Evolutionary conservation across 768 basidiomycete genomes (phyloP).

Genomic region (Neoboletus brunneissimus): DNA sequence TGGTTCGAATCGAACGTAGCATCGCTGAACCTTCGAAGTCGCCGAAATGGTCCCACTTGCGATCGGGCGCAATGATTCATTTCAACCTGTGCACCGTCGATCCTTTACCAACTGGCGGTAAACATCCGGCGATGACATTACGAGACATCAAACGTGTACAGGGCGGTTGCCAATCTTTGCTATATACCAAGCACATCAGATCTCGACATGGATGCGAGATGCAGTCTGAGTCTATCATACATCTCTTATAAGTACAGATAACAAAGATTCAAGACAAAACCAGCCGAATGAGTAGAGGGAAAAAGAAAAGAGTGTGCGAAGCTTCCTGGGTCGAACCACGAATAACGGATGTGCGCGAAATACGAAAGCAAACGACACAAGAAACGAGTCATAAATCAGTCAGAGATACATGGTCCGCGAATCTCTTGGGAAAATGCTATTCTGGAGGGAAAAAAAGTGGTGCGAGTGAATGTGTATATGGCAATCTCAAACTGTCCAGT

Average conservation of each 20-base stretch:
- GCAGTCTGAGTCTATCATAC: constrained; percentile 22
- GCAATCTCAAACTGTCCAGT: constrained; percentile 14
- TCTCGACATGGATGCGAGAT: constrained; percentile 7
- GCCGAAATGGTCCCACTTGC: constrained; percentile 24
- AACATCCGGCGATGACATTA: neutral
- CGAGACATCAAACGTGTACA: neutral
- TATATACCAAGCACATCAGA: constrained; percentile 1
- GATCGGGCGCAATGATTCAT: constrained; percentile 26
- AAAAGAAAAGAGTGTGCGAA: neutral
- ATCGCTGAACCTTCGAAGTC: constrained; percentile 48
- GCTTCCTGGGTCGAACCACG: constrained; percentile 5
- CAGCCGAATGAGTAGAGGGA: neutral
- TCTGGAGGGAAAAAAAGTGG: neutral
- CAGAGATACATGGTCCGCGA: constrained; percentile 29
- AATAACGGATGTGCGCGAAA: constrained; percentile 16
- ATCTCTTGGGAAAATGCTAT: constrained; percentile 10
- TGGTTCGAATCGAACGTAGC: constrained; percentile 1
- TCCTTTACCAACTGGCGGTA: constrained; percentile 19
- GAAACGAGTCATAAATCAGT: constrained; percentile 32
- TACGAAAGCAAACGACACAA: constrained; percentile 26
- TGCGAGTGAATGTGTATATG: constrained; percentile 8
- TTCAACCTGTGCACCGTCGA: constrained; percentile 14
- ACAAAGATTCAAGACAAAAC: constrained; percentile 18
- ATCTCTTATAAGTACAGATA: constrained; percentile 31
- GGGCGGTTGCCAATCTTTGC: constrained; percentile 2